Percentiles rank a stretch among this genome's conserved stretches.
Conservation (phyloP, 768 basidiomycete genomes). For the Dacryopinax primogenitus region DNA sequence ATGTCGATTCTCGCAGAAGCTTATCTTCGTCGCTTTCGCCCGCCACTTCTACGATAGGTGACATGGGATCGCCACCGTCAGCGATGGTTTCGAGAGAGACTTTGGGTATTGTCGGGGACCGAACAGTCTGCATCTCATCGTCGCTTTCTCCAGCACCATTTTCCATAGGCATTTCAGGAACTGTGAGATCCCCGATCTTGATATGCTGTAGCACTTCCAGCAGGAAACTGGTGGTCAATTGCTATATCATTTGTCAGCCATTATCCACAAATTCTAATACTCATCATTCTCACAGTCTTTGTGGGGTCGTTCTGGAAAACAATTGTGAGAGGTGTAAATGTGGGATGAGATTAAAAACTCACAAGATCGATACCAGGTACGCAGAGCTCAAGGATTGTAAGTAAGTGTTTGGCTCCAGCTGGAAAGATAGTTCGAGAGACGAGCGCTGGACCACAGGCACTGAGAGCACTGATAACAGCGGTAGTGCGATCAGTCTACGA, state of each 20-base stretch:
- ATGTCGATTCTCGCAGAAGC: slow-evolving; percentile 55
- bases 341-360: slow-evolving; percentile 20
- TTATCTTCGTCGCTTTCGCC: slow-evolving; percentile 54
- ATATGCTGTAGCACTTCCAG: slow-evolving; percentile 63
- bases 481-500: slow-evolving; percentile 67
- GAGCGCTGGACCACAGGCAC: slow-evolving; percentile 66
- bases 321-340: not conserved
- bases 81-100: slow-evolving; percentile 8
- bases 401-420: slow-evolving; percentile 66
- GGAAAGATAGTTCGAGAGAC: slow-evolving; percentile 70
- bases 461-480: slow-evolving; percentile 73
- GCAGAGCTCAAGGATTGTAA: slow-evolving; percentile 65
- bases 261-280: not conserved
- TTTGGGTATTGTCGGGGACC: not conserved
- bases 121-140: slow-evolving; percentile 21
- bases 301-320: slow-evolving; percentile 53
- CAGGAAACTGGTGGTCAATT: slow-evolving; percentile 64
- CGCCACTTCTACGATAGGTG: not conserved
- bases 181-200: slow-evolving; percentile 53
- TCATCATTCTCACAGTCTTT: slow-evolving; percentile 47
- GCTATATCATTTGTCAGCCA: slow-evolving; percentile 29
- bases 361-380: slow-evolving; percentile 81
- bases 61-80: slow-evolving; percentile 9
- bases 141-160: slow-evolving; percentile 25
- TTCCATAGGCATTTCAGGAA: slow-evolving; percentile 12